These are phyloP conservation scores for Globisporangium middletonii DNA, from an alignment of 352 stramenopile species.

Conservation along the genomic window DNA sequence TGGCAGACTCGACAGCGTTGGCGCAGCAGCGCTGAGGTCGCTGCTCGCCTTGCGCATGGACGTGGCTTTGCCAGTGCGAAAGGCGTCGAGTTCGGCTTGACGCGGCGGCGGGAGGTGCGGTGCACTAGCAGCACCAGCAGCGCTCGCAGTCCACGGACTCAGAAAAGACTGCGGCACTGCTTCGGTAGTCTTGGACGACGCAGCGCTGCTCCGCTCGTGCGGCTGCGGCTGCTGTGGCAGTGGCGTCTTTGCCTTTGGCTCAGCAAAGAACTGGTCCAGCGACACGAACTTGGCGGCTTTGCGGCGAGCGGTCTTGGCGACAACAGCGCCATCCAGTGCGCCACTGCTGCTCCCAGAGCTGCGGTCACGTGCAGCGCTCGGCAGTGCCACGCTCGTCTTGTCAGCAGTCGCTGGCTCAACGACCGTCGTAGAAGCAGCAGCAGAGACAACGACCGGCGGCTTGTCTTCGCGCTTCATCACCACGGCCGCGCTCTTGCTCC, in stretches of 20 bases:
- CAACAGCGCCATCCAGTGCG: too few species aligned
- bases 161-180: conserved; percentile 4
- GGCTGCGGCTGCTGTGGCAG: background rate
- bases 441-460: background rate
- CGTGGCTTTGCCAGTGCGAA: conserved; percentile 17
- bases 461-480: conserved; percentile 1
- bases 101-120: background rate
- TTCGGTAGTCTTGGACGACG: background rate
- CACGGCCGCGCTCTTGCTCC: background rate
- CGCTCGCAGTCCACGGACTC: conserved; percentile 14
- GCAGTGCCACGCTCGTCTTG: background rate
- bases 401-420: background rate
- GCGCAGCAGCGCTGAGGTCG: conserved; percentile 6
- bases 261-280: conserved; percentile 37
- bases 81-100: conserved; percentile 10
- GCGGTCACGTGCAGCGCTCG: background rate
- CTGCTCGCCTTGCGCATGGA: conserved; percentile 27
- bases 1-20: conserved; percentile 11
- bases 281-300: conserved; percentile 55
- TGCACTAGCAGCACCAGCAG: background rate
- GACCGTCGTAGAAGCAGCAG: background rate
- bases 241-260: conserved; percentile 3
- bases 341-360: conserved; percentile 1
- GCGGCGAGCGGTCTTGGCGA: conserved; percentile 4
- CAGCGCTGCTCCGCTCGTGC: conserved; percentile 13